Base-by-base conservation (phyloP, 352 stramenopile species). In the Phytopythium cucurbitacearum region DNA sequence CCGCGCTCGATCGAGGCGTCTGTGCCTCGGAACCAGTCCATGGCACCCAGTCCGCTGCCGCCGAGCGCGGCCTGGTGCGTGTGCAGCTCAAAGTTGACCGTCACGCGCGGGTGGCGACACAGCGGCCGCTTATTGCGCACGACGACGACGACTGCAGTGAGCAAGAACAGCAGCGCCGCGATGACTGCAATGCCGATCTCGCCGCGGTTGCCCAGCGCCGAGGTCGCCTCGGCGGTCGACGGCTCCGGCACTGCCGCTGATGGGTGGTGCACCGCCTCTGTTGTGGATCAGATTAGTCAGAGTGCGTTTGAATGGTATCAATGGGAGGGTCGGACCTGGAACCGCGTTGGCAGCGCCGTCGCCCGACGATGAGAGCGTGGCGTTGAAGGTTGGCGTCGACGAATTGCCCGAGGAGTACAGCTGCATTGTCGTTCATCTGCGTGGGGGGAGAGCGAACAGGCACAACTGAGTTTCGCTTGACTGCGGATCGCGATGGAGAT, bases 21-120 rank as follows among this genome's bases (percentile, higher is more conserved):
- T 15, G 42, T 48, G 11, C 7, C 7, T n/a, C 42, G 43, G 43
- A 49, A 49, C 43, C 43, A 49, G 21, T 49, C 43, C 16, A 8
- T 37, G 10, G 12, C n/a, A 10, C 11, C 5, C 7, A 28, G 15
- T 16, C 28, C 16, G 7, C 16, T 38, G 11, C 5, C 43, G 7
- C 1, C 43, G 32, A 28, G 16, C 5, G 8, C 21, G n/a, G 10
- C 6, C 21, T 48, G 42, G n/a, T 32, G 42, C 21, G 15, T 8
- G 42, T 10, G 21, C 21, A 28, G 21, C 42, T 34, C 12, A 9
- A 34, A 38, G 21, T 28, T 28, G 21, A 28, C 21, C 21, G 21
- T 28, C 21, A 28, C 21, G 21, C 21, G 43, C 43, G 16, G 5
- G 16, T 49, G 34, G 21, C 21, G 21, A 5, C 43, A 6, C 43